These are phyloP conservation scores for Trichoderma polysporum DNA, from an alignment of 2,329 filamentous ascomycete genomes.

Conservation along the genomic window DNA sequence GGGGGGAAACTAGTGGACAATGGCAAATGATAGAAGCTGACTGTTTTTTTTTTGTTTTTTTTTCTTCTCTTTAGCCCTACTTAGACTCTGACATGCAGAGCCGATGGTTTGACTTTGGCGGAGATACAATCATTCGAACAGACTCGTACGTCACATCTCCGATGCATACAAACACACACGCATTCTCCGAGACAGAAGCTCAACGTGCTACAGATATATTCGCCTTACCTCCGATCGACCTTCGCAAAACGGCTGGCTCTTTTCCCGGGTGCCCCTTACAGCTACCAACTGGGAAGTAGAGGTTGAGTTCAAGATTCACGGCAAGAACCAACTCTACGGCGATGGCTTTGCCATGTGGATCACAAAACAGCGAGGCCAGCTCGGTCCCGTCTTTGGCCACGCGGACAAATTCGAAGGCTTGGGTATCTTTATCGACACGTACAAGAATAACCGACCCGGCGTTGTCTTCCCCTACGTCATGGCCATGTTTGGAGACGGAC, in stretches of 20 bases:
- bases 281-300: constrained; percentile 99
- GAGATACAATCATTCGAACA: constrained; percentile 80
- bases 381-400: constrained; percentile 84
- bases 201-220: constrained; percentile 65
- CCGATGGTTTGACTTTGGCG: constrained; percentile 98
- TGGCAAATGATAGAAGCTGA: constrained; percentile 18
- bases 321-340: constrained; percentile 84
- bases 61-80: constrained; percentile 66
- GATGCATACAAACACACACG: neutral
- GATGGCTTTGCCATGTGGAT: constrained; percentile 98
- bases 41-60: neutral
- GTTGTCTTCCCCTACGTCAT: constrained; percentile 97
- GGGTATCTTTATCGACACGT: constrained; percentile 95
- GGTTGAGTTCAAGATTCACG: constrained; percentile 91
- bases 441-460: constrained; percentile 98
- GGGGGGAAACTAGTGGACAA: neutral
- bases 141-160: constrained; percentile 56
- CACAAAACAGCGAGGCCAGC: constrained; percentile 82
- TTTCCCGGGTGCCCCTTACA: constrained; percentile 89
- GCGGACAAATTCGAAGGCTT: constrained; percentile 89
- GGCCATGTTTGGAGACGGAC: constrained; percentile 94
- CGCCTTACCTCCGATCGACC: constrained; percentile 87
- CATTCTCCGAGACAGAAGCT: neutral
- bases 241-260: constrained; percentile 90
- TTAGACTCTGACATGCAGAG: constrained; percentile 97